These are phyloP conservation scores for Plenodomus biglobosus DNA, from an alignment of 2,329 filamentous ascomycete genomes.

Conservation along the genomic window DNA sequence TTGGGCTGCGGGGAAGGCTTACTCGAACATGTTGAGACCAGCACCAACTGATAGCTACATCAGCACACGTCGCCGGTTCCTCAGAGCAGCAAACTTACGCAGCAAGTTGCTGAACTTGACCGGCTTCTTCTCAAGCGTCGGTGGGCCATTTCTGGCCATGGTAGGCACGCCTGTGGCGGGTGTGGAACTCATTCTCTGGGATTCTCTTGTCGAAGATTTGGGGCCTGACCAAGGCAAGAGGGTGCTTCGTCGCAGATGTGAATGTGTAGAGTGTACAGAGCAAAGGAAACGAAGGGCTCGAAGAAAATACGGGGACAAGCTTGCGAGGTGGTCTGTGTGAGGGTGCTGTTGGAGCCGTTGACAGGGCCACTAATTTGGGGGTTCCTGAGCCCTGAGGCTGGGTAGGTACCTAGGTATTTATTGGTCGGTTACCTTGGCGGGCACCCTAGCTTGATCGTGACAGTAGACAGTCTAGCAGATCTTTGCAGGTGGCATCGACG, in stretches of 20 bases:
- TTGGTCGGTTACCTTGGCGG: background rate
- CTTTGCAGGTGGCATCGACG: background rate
- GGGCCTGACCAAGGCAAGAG: conserved; percentile 98
- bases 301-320: conserved; percentile 13
- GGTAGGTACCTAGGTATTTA: background rate
- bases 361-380: conserved; percentile 17
- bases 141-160: conserved; percentile 44
- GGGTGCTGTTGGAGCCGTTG: conserved; percentile 13
- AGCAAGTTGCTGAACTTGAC: conserved; percentile 99
- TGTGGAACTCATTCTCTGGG: conserved; percentile 56
- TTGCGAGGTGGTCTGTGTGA: conserved; percentile 30
- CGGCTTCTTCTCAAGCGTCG: conserved; percentile 92
- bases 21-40: conserved; percentile 94
- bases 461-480: background rate
- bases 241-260: conserved; percentile 75
- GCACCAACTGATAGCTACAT: conserved; percentile 65
- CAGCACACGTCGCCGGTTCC: conserved; percentile 17
- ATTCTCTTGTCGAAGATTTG: conserved; percentile 52
- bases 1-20: conserved; percentile 38
- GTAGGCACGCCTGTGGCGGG: conserved; percentile 50
- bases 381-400: conserved; percentile 12
- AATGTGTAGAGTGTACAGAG: conserved; percentile 14
- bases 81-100: conserved; percentile 51
- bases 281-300: conserved; percentile 16
- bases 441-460: background rate